Percentiles rank a stretch among this genome's conserved stretches.
Conservation (phyloP, 2,329 filamentous ascomycete species). For the Stagonosporopsis vannaccii region DNA sequence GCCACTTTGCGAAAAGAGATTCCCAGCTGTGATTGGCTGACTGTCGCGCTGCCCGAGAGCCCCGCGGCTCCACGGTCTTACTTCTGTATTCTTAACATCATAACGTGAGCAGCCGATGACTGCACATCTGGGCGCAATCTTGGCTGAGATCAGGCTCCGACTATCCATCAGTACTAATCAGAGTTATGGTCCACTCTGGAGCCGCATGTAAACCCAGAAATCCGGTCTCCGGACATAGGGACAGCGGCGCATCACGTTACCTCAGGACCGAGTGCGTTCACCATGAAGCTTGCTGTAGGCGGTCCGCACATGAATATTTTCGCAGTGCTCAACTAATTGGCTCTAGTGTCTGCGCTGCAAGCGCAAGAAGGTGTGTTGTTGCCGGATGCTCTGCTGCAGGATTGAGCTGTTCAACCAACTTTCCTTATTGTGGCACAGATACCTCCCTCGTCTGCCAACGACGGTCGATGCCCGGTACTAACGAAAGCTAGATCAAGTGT, state of each 20-base stretch:
- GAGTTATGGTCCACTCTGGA: not conserved
- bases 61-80: constrained; percentile 3
- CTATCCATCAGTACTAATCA: not conserved
- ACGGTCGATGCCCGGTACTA: not conserved
- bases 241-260: not conserved
- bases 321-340: not conserved
- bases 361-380: constrained; percentile 20
- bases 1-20: not conserved
- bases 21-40: not conserved
- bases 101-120: not conserved
- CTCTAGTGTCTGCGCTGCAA: constrained; percentile 23
- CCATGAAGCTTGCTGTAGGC: constrained; percentile 26
- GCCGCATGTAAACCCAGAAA: not conserved
- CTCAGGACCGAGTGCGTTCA: not conserved
- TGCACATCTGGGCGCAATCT: not conserved
- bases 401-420: not conserved
- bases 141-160: not conserved
- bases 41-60: not conserved
- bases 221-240: not conserved
- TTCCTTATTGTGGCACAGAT: not conserved
- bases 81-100: not conserved
- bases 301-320: not conserved
- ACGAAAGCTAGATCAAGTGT: constrained; percentile 34
- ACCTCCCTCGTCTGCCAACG: not conserved
- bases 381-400: not conserved